A percentile compares a stretch with the other conserved stretches of the same genome.
Evolutionary conservation across 2,329 filamentous ascomycete genomes (phyloP).

Genomic region (Cercospora sp.): DNA sequence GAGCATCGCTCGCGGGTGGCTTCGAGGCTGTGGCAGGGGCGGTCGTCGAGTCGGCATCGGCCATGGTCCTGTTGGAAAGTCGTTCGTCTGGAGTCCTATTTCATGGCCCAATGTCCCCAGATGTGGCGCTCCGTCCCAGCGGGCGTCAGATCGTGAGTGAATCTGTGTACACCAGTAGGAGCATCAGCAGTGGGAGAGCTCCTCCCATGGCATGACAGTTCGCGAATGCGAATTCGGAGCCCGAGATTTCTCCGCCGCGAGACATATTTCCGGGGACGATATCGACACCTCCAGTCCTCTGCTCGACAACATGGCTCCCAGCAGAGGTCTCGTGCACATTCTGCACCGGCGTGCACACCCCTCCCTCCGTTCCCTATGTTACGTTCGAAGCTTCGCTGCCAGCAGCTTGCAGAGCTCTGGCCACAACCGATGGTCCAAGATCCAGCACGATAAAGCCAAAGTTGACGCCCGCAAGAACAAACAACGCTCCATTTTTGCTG

Average conservation of each 20-base stretch:
- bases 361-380: slow-evolving; percentile 21
- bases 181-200: not conserved
- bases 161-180: not conserved
- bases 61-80: slow-evolving; percentile 15
- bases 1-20: slow-evolving; percentile 5
- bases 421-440: slow-evolving; percentile 94
- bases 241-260: slow-evolving; percentile 1
- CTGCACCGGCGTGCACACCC: not conserved
- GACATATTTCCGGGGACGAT: not conserved
- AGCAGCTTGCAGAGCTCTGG: slow-evolving; percentile 53
- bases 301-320: slow-evolving; percentile 34
- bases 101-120: slow-evolving; percentile 12
- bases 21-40: slow-evolving; percentile 6
- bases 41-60: slow-evolving; percentile 20
- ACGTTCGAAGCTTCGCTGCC: slow-evolving; percentile 27
- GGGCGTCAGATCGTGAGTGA: slow-evolving; percentile 1
- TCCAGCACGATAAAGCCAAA: slow-evolving; percentile 89
- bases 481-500: slow-evolving; percentile 66
- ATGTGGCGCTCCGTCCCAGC: not conserved
- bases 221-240: not conserved
- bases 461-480: slow-evolving; percentile 78
- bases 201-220: not conserved
- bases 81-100: not conserved
- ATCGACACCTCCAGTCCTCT: not conserved
- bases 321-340: slow-evolving; percentile 31